Percentiles rank a stretch among this genome's conserved stretches.
Conservation (phyloP, 2,329 filamentous ascomycete species). For the Pyrenophora teres region DNA sequence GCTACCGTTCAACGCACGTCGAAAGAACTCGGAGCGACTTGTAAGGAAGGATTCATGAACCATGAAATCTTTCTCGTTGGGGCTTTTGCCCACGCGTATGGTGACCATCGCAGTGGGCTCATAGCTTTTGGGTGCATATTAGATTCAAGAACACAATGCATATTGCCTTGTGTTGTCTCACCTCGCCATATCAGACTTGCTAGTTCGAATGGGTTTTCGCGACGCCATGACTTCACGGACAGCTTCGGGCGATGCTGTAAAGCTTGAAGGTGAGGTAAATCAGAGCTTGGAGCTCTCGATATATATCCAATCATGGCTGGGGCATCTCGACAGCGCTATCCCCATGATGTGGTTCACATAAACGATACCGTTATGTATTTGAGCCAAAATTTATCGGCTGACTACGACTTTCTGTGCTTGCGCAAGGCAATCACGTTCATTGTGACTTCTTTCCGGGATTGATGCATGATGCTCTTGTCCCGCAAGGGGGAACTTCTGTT, state of each 20-base stretch:
- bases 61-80: slow-evolving; percentile 2
- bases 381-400: too few species aligned
- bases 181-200: neutral
- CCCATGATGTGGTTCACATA: too few species aligned
- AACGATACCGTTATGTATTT: too few species aligned
- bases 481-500: too few species aligned
- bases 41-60: slow-evolving; percentile 17
- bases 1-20: slow-evolving; percentile 16
- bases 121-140: neutral
- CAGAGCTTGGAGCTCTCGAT: too few species aligned
- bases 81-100: slow-evolving; percentile 5
- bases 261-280: neutral
- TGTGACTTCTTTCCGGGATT: too few species aligned
- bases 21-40: slow-evolving; percentile 21
- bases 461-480: too few species aligned
- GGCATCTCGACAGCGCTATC: too few species aligned
- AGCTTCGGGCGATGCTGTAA: neutral
- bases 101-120: neutral
- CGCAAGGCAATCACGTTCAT: too few species aligned
- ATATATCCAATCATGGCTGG: too few species aligned
- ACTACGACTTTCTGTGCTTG: too few species aligned
- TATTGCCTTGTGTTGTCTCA: neutral
- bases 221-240: neutral
- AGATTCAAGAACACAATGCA: neutral
- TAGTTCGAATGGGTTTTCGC: neutral